Evolutionary conservation across 129 eudicot genomes (phyloP).

Genomic region (carrot (Daucus carota)): DH1_v3.0 NC_030386.2:19551501-19552000

Average conservation of each 20-base stretch:
- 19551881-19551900: not conserved
- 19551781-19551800: conserved; percentile 83
- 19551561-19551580: not conserved
- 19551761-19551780: conserved; percentile 84
- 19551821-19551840: not conserved
- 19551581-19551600: not conserved
- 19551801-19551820: not conserved
- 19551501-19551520: not conserved
- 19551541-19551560: not conserved
- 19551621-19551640: not conserved
- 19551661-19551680: not conserved
- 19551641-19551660: not conserved
- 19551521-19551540: not conserved
- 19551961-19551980: not conserved
- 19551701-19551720: not conserved
- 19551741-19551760: conserved; percentile 84
- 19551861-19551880: not conserved
- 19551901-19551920: not conserved
- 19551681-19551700: not conserved
- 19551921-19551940: not conserved
- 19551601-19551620: not conserved
- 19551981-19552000: not conserved
- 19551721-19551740: conserved; percentile 32
- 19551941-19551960: not conserved
- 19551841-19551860: not conserved